Evolutionary conservation across 2,329 filamentous ascomycete genomes (phyloP).

Genomic region (Fusarium sarcochroum): DNA sequence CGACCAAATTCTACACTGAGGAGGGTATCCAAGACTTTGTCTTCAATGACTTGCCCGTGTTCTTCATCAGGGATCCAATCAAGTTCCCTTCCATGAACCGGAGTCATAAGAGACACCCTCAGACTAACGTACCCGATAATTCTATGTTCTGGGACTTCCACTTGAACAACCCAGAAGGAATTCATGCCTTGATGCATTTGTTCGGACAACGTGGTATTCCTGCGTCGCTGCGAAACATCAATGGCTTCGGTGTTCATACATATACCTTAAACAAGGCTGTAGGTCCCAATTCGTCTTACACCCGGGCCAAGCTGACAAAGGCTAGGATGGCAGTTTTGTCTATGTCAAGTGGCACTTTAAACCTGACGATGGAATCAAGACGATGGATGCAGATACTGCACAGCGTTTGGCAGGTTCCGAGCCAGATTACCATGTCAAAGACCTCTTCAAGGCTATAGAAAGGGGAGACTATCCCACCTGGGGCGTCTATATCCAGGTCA

Average conservation of each 20-base stretch:
- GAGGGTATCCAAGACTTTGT: conserved; percentile 51
- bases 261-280: conserved; percentile 58
- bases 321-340: conserved; percentile 60
- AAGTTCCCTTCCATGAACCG: conserved; percentile 63
- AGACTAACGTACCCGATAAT: conserved; percentile 58
- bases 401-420: conserved; percentile 57
- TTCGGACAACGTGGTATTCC: conserved; percentile 66
- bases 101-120: conserved; percentile 60
- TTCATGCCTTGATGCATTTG: conserved; percentile 66
- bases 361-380: conserved; percentile 61
- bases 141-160: conserved; percentile 58
- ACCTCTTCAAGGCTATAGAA: conserved; percentile 64
- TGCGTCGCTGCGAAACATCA: conserved; percentile 60
- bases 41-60: conserved; percentile 63
- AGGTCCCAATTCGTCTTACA: fast-evolving
- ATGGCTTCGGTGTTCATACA: conserved; percentile 64
- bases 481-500: conserved; percentile 74
- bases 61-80: conserved; percentile 63
- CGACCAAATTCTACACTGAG: conserved; percentile 48
- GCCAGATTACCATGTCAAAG: conserved; percentile 63
- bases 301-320: fast-evolving
- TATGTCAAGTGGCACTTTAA: conserved; percentile 67
- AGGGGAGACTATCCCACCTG: conserved; percentile 73
- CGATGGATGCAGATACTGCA: conserved; percentile 58
- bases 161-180: conserved; percentile 54